Base-by-base conservation (phyloP, 352 stramenopile genomes). In the Phytophthora tentaculata region DNA sequence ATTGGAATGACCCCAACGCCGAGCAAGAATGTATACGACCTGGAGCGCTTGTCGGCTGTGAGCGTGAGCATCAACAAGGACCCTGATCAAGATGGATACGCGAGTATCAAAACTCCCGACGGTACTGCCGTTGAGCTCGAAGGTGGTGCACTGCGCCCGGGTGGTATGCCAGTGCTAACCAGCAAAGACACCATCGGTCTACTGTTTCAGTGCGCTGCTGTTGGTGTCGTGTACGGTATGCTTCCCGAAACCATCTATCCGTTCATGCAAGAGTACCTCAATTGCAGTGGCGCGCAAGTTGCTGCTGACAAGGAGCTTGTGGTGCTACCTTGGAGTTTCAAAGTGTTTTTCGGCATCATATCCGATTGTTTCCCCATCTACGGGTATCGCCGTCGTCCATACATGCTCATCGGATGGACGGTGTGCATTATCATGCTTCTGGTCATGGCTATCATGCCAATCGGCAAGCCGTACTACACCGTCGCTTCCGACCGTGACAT, bases 341-440 rank as follows among this genome's bases (percentile, higher is more conserved):
- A 67, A n/a, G 60, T 67, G 16, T 67, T 67, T 22, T 67, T 67
- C 41, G 60, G 60, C 22, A 61, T 67, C 50, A 67, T 67, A 12
- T 67, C 60, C 19, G 50, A 67, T 39, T 67, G 60, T 37, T 61
- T 67, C 60, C 60, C 50, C 5, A 61, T 67, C 23, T 12, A 29
- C 10, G 60, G 60, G 0, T 67, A 61, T 14, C 60, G 50, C 24
- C 60, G 60, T 48, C 60, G 60, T 24, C 60, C 60, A 17, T 67
- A 67, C 60, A 67, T 67, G 60, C 20, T 67, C 14, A 61, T 67
- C 37, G 60, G 60, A 2, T 67, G 60, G 60, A 67, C 60, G 19
- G 28, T 67, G 52, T 67, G 60, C 41, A 61, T 67, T n/a, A 19
- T 61, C 19, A 67, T 67, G 60, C 51, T 61, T 52, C 60, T 61